Evolutionary conservation across 108 stramenopile species (phyloP).

Genomic region (Pseudonitzschia delicatissima): DNA sequence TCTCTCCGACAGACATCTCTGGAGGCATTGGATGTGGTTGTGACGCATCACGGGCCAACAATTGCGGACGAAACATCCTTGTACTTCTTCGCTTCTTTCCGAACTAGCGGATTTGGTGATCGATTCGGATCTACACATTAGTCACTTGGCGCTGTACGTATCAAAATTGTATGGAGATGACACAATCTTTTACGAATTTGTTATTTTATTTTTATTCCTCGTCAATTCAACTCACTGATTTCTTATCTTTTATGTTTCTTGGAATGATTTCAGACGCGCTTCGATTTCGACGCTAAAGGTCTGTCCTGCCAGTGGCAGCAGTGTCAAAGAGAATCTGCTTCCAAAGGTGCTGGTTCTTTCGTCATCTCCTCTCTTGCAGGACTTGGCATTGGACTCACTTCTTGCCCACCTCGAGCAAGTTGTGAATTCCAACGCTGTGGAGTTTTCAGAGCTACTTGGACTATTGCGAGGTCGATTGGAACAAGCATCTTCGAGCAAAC

Average conservation of each 20-base stretch:
- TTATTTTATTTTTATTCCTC: no score
- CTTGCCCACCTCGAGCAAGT: conserved; percentile 67
- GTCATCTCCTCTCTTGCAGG: conserved; percentile 88
- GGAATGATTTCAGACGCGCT: conserved; percentile 23
- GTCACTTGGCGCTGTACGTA: conserved; percentile 76
- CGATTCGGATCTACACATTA: conserved; percentile 92
- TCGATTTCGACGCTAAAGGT: conserved; percentile 63
- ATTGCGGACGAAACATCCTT: conserved; percentile 36
- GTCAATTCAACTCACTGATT: background rate
- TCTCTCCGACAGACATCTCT: conserved; percentile 81
- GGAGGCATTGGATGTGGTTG: conserved; percentile 73
- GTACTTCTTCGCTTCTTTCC: conserved; percentile 65
- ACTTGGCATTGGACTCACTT: conserved; percentile 76
- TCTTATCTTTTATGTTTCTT: background rate
- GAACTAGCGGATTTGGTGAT: conserved; percentile 76
- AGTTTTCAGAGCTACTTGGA: conserved; percentile 66
- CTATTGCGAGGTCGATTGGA: conserved; percentile 50
- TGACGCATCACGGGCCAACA: conserved; percentile 52
- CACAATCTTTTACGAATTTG: background rate
- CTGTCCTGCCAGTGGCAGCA: conserved; percentile 53
- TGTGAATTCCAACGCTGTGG: conserved; percentile 54
- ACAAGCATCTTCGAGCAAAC: conserved; percentile 46
- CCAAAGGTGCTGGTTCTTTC: conserved; percentile 78
- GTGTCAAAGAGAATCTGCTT: conserved; percentile 59
- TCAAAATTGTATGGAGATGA: background rate